A percentile compares a stretch with the other conserved stretches of the same genome.
phyloP scores from a whole-genome alignment of 106 monocot species.

The Triglochin maritima region DNA sequence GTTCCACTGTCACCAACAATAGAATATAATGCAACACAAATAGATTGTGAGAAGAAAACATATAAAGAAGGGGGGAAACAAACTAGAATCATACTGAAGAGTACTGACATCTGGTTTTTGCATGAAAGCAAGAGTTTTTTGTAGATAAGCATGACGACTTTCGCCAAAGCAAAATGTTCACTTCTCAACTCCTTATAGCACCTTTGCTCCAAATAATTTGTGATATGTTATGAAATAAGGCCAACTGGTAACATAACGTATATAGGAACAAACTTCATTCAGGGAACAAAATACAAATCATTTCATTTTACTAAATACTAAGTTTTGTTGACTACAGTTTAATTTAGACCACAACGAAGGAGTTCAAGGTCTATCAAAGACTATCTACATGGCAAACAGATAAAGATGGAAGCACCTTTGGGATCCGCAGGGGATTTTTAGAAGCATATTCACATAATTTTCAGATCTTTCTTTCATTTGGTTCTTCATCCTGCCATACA shows the following conservation, averaged over 20 bases:
- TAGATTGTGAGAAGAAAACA: background rate
- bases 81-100: slow-evolving; percentile 2
- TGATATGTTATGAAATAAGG: slow-evolving; percentile 31
- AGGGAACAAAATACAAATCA: too few relatives aligned
- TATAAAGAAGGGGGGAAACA: background rate
- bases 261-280: too few relatives aligned
- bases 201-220: slow-evolving; percentile 79
- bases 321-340: too few relatives aligned
- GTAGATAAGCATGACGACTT: slow-evolving; percentile 76
- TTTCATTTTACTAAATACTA: too few relatives aligned
- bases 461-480: slow-evolving; percentile 78
- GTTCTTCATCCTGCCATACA: slow-evolving; percentile 62
- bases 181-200: slow-evolving; percentile 93
- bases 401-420: slow-evolving; percentile 44
- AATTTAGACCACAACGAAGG: too few relatives aligned
- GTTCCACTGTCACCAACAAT: background rate
- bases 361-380: too few relatives aligned
- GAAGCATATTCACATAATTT: slow-evolving; percentile 97
- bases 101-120: slow-evolving; percentile 85
- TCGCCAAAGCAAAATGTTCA: slow-evolving; percentile 62
- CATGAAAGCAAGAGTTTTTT: slow-evolving; percentile 72
- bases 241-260: too few relatives aligned
- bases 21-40: background rate
- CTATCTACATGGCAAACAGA: background rate
- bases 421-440: slow-evolving; percentile 82